Evolutionary conservation across 225 moss, liverwort and hornwort genomes (phyloP), one percentile per base, ranked within the genome.

Genomic region (Physcomitrium patens): DNA sequence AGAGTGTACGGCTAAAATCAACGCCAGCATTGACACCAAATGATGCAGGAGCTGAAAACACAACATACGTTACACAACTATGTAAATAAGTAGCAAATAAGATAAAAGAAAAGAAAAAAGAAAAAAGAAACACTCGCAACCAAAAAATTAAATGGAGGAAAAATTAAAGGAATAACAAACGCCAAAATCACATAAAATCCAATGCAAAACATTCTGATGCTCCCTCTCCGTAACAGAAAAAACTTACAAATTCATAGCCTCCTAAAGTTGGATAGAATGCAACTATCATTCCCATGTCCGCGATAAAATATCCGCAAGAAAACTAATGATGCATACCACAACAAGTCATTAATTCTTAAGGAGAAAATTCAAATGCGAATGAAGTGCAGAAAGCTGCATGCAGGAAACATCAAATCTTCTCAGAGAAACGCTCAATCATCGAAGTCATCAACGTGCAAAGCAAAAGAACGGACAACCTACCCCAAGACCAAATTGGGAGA

Each of bases 241-340:
- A 67, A 77, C 91, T 93, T 83, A 91, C 89, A 91, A 80, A 85
- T 86, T 91, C 91, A 46, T 63, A 81, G 46, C 89, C 91, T 76
- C 91, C 93, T 81, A 93, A 69, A 56, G 31, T 69, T 47, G 93
- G 93, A 84, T 89, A 89, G 19, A 63, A 66, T 78, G 79, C 76
- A 17, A 87, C 37, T 79, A 93, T 87, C 93, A 93, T 89, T 58
- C 69, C 79, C 81, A 93, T 80, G 78, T 93, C 93, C 47, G 89
- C 85, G n/a, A 91, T 73, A 80, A 93, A 93, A 73, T 93, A 93
- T 37, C 93, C 91, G 50, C 89, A 87, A 28, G 93, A 93, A 58
- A 93, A 87, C 93, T 93, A 89, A 70, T 27, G 27, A 66, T 53
- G 12, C 59, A 79, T 16, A 28, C 61, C 70, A 77, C 62, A 63